Evolutionary conservation across 345 rosid genomes (phyloP).

Genomic region (Isatis tinctoria): DNA sequence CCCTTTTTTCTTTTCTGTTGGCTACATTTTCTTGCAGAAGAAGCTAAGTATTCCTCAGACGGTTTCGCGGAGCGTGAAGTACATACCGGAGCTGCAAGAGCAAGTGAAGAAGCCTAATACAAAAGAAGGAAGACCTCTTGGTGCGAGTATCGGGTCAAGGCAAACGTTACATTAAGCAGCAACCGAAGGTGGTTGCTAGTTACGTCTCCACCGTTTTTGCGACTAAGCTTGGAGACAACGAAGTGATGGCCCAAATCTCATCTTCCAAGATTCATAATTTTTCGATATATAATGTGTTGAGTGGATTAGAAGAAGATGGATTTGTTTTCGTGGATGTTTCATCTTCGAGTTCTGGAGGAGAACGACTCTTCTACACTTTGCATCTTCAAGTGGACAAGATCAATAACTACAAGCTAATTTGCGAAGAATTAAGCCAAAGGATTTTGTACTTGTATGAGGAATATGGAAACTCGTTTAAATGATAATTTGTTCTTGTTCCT

Average conservation of each 20-base stretch:
- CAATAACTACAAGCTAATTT: conserved; percentile 18
- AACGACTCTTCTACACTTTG: conserved; percentile 46
- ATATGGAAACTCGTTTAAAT: conserved; percentile 21
- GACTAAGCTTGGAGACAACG: conserved; percentile 38
- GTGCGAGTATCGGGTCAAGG: conserved; percentile 27
- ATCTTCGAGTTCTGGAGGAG: conserved; percentile 49
- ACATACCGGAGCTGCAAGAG: conserved; percentile 49
- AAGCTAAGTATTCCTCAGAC: conserved; percentile 54
- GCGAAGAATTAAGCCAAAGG: conserved; percentile 38
- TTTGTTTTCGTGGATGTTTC: conserved; percentile 46
- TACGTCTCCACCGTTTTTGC: conserved; percentile 36
- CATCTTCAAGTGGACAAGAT: conserved; percentile 43
- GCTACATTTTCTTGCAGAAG: conserved; percentile 32
- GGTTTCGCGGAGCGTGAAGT: conserved; percentile 39
- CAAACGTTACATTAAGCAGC: conserved; percentile 5
- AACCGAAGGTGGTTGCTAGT: conserved; percentile 17
- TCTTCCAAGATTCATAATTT: conserved; percentile 26
- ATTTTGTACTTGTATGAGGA: conserved; percentile 32
- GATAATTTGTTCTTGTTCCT: conserved; percentile 1
- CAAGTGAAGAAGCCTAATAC: conserved; percentile 35
- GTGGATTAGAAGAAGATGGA: conserved; percentile 45
- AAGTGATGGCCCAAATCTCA: conserved; percentile 49
- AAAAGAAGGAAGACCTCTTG: conserved; percentile 45
- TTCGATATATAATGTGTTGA: conserved; percentile 40
- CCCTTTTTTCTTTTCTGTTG: neutral